Evolutionary conservation across 768 basidiomycete genomes (phyloP).

Genomic region (Boletus subcaerulescens): DNA sequence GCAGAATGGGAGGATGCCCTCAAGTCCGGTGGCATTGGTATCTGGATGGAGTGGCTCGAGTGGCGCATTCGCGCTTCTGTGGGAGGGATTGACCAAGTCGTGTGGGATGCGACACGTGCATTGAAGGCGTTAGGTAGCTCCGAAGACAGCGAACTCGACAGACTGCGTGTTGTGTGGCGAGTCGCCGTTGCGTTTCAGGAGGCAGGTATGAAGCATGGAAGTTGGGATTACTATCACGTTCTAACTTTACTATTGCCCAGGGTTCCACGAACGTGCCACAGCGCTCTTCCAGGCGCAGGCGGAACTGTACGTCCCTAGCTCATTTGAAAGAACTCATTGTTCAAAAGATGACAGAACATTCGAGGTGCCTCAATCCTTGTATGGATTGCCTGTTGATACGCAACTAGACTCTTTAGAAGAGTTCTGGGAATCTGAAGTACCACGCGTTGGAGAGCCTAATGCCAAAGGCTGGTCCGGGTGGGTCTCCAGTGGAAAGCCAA

Average conservation of each 20-base stretch:
- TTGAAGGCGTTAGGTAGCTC: conserved; percentile 40
- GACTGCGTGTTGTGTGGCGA: conserved; percentile 70
- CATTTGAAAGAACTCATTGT: conserved; percentile 1
- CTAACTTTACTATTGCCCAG: conserved; percentile 35
- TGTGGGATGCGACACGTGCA: conserved; percentile 50
- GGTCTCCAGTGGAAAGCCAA: conserved; percentile 45
- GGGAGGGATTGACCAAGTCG: conserved; percentile 50
- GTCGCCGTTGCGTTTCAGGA: conserved; percentile 56
- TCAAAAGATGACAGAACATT: conserved; percentile 48
- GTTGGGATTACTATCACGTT: not conserved
- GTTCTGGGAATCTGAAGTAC: conserved; percentile 81
- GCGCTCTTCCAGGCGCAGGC: conserved; percentile 83
- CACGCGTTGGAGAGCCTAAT: conserved; percentile 67
- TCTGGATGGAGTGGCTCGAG: conserved; percentile 81
- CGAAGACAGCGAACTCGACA: conserved; percentile 48
- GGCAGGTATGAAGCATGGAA: conserved; percentile 52
- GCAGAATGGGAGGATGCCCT: conserved; percentile 73
- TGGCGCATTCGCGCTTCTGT: conserved; percentile 57
- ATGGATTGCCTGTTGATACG: conserved; percentile 40
- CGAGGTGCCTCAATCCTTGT: conserved; percentile 47
- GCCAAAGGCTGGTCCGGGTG: conserved; percentile 71
- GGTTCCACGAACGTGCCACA: conserved; percentile 68
- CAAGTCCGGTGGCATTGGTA: conserved; percentile 46
- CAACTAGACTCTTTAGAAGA: conserved; percentile 65
- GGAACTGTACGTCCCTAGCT: conserved; percentile 57